phyloP scores from a whole-genome alignment of 106 monocot species.

The Allium cepa region DNA sequence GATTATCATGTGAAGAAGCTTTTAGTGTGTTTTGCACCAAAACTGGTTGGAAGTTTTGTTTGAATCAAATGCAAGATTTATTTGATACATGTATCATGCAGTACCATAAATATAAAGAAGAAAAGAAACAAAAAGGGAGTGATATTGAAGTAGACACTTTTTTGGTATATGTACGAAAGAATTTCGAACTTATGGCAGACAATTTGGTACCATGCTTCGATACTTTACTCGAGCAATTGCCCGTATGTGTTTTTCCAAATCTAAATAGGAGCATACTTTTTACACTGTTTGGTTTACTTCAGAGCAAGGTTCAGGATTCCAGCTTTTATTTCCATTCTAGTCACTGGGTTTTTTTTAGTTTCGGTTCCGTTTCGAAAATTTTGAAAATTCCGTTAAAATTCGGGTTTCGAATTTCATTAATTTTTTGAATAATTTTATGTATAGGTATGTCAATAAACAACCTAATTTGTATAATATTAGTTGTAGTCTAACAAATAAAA shows the following conservation, averaged over 20 bases:
- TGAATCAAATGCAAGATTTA: conserved; percentile 25
- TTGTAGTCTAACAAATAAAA: no score
- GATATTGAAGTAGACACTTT: neutral
- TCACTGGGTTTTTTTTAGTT: no score
- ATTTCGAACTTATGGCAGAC: neutral
- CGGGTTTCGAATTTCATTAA: no score
- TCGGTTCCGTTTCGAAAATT: no score
- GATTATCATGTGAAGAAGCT: conserved; percentile 33
- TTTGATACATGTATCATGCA: conserved; percentile 17
- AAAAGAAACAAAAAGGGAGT: neutral
- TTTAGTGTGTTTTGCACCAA: conserved; percentile 27
- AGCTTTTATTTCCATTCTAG: no score
- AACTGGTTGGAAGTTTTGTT: conserved; percentile 31
- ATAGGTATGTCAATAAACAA: no score
- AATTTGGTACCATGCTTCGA: conserved; percentile 8
- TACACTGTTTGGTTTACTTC: conserved; percentile 1
- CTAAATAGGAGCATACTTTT: conserved; percentile 1
- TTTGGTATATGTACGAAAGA: conserved; percentile 17
- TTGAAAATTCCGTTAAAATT: no score
- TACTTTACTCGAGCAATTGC: conserved; percentile 18
- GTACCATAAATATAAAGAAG: conserved; percentile 18
- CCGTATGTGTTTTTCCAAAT: conserved; percentile 4
- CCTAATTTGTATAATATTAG: no score
- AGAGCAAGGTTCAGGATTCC: no score
- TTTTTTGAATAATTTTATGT: no score